Evolutionary conservation across 2,329 filamentous ascomycete species (phyloP), one percentile per base, ranked within the genome.

Genomic region (Colletotrichum sp.): DNA sequence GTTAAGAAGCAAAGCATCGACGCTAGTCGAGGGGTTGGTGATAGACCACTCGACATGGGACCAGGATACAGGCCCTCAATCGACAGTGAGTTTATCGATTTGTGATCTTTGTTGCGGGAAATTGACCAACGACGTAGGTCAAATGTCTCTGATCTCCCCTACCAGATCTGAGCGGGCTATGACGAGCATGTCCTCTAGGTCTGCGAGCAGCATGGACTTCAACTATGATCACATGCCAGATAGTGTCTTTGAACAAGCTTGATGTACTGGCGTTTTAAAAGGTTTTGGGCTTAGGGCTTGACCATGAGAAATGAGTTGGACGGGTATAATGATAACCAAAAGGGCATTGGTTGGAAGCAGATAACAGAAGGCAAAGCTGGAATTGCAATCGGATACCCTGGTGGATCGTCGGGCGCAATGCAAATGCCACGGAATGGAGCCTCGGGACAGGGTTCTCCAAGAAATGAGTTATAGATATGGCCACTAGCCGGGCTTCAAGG

Each of bases 161-260:
- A 77, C 48, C 8, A 30, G 48, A 64, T 58, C 30, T 48, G 71
- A 66, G 28, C 70, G 52, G n/a, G 77, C 32, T 32, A 70, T 62
- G 67, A 60, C 66, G 10, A 68, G 52, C 36, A 62, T 71, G 15
- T 79, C 80, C 3, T 78, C 79, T 8, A 66, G 56, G 9, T 48
- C 78, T 28, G 80, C 77, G 52, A 75, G 72, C 34, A 79, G 78
- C 38, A 71, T 78, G 4, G 77, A 76, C 18, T 79, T 84, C 71
- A 83, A 83, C 78, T 85, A 82, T 68, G 83, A 86, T 73, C 83
- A 85, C 62, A 83, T 85, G 81, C 80, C 84, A 2, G 83, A 86
- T 58, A 79, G 78, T 48, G 79, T 84, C 72, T 82, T 85, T 28
- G 79, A 79, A 26, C 68, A 70, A 36, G 65, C 65, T 60, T 28